These are phyloP conservation scores for Fraxinus angustifolia DNA, from an alignment of 305 asterid genomes.

Conservation along the genomic window DNA sequence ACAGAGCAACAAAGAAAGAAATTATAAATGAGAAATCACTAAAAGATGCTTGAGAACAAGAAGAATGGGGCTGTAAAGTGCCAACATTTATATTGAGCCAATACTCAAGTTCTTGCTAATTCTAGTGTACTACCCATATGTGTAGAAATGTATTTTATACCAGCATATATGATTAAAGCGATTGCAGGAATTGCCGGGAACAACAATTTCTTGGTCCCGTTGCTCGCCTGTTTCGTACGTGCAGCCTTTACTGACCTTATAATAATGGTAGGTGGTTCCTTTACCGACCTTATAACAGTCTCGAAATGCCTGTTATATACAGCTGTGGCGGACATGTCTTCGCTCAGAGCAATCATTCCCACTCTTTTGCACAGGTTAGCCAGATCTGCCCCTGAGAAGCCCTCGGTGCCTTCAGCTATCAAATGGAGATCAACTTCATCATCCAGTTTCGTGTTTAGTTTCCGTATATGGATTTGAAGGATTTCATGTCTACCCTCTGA, in stretches of 20 bases:
- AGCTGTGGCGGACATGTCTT: slow-evolving; percentile 63
- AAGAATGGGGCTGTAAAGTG: background rate
- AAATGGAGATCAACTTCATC: slow-evolving; percentile 55
- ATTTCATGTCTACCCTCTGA: slow-evolving; percentile 73
- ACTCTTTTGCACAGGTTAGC: slow-evolving; percentile 85
- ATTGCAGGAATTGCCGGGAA: slow-evolving; percentile 35
- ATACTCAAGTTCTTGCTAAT: slow-evolving; percentile 40
- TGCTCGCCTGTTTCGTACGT: background rate
- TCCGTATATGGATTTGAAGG: slow-evolving; percentile 70
- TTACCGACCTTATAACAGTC: slow-evolving; percentile 49
- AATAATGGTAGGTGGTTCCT: slow-evolving; percentile 28
- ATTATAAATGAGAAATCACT: background rate
- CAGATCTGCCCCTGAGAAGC: slow-evolving; percentile 86
- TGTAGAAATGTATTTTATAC: slow-evolving; percentile 30
- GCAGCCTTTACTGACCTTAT: background rate
- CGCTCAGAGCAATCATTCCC: slow-evolving; percentile 79
- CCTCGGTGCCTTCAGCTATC: slow-evolving; percentile 69
- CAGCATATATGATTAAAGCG: slow-evolving; percentile 28
- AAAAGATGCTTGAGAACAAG: background rate
- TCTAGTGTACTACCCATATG: slow-evolving; percentile 17
- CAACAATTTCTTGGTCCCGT: slow-evolving; percentile 26
- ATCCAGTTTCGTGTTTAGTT: slow-evolving; percentile 44
- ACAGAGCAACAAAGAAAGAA: too few relatives aligned
- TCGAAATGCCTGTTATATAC: slow-evolving; percentile 71
- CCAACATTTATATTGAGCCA: background rate